These are phyloP conservation scores for Colletotrichum australisinense DNA, from an alignment of 2,329 filamentous ascomycete genomes.

Conservation along the genomic window DNA sequence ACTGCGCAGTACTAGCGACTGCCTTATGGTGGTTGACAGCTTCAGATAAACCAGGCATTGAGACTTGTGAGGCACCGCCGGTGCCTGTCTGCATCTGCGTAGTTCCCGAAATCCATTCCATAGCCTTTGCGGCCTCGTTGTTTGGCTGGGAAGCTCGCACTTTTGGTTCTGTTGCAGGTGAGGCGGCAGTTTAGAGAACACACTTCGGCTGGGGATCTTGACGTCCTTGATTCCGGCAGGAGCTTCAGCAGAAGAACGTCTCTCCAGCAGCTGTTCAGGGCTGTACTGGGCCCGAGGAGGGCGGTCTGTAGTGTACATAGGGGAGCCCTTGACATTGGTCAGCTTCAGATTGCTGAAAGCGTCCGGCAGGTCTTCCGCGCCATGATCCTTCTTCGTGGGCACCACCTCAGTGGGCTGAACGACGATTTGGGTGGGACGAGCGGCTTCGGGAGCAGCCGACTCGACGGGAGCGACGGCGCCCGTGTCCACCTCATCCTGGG, in stretches of 20 bases:
- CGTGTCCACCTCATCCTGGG: neutral
- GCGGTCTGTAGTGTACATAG: constrained; percentile 20
- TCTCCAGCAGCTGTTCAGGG: neutral
- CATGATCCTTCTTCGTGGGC: neutral
- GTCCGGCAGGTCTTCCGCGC: neutral
- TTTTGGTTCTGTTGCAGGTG: neutral
- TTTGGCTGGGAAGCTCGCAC: neutral
- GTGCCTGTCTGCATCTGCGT: neutral
- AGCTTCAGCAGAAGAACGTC: neutral
- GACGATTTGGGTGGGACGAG: neutral
- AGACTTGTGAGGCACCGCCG: neutral
- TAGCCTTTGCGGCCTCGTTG: neutral
- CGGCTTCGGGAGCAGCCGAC: neutral
- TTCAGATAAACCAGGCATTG: constrained; percentile 11
- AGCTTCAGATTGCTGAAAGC: constrained; percentile 21
- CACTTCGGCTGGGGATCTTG: constrained; percentile 11
- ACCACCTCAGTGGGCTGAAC: neutral
- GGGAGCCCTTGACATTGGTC: constrained; percentile 12
- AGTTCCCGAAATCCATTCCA: neutral
- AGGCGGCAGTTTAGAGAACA: neutral
- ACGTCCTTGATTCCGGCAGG: constrained; percentile 19
- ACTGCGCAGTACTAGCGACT: neutral
- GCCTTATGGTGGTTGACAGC: neutral
- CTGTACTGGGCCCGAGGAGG: constrained; percentile 9
- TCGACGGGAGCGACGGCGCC: neutral